A percentile compares a stretch with the other conserved stretches of the same genome.
Evolutionary conservation across 1,139 yeast species (phyloP).

Genomic region (Saccharomyces hybrid): DNA sequence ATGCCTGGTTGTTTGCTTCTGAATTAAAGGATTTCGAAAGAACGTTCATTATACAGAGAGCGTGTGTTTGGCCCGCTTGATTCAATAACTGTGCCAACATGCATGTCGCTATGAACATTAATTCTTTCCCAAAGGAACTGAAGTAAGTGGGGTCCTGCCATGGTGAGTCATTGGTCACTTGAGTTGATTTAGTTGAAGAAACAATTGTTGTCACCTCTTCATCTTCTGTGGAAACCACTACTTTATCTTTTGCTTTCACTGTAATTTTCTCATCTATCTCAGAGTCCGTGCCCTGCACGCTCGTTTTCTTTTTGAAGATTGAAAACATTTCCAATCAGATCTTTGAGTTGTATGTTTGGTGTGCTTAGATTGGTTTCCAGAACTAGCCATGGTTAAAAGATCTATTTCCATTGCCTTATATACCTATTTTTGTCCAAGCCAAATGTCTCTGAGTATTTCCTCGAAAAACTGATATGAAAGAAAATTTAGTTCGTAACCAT

Average conservation of each 20-base stretch:
- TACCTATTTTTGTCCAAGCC: not conserved
- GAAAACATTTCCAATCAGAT: not conserved
- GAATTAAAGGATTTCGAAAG: slow-evolving; percentile 26
- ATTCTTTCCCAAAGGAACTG: slow-evolving; percentile 24
- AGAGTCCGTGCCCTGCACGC: not conserved
- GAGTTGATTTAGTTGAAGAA: not conserved
- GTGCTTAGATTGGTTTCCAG: not conserved
- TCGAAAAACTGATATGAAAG: not conserved
- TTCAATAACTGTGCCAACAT: slow-evolving; percentile 36
- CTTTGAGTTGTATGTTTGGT: not conserved
- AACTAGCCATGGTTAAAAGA: not conserved
- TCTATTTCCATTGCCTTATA: not conserved
- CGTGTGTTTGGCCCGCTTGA: slow-evolving; percentile 32
- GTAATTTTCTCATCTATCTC: not conserved
- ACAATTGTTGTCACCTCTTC: not conserved
- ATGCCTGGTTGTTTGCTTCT: slow-evolving; percentile 33
- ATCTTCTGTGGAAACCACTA: not conserved
- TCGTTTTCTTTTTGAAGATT: not conserved
- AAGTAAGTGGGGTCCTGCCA: slow-evolving; percentile 16
- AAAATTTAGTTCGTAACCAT: not conserved
- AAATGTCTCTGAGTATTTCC: not conserved
- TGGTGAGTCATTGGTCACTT: slow-evolving; percentile 1
- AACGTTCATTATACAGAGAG: slow-evolving; percentile 31
- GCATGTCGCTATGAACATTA: slow-evolving; percentile 31
- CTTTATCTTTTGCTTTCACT: not conserved